These are phyloP conservation scores for Podospora bellae-mahoneyi DNA, from an alignment of 495 filamentous ascomycete species.

Conservation along the genomic window DNA sequence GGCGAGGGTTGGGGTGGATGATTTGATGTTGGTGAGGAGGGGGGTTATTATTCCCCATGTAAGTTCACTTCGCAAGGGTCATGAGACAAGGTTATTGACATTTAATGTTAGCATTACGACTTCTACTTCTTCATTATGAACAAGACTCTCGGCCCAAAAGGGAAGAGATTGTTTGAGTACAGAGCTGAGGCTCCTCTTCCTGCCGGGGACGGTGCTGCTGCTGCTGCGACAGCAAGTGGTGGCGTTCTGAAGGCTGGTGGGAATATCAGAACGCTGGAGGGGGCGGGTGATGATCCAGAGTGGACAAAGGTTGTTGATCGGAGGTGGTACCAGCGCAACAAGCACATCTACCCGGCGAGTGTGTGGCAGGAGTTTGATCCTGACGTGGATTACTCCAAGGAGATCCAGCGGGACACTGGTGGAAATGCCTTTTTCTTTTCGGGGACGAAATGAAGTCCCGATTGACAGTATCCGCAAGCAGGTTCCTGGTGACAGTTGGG, in stretches of 20 bases:
- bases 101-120: slow-evolving; percentile 73
- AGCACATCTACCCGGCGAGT: slow-evolving; percentile 95
- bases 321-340: slow-evolving; percentile 94
- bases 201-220: not conserved
- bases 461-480: not conserved
- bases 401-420: slow-evolving; percentile 74
- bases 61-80: slow-evolving; percentile 37
- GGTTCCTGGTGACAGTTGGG: not conserved
- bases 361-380: slow-evolving; percentile 95
- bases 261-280: slow-evolving; percentile 58
- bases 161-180: slow-evolving; percentile 76
- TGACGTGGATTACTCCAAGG: slow-evolving; percentile 75
- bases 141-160: slow-evolving; percentile 65
- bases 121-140: slow-evolving; percentile 97
- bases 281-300: slow-evolving; percentile 70
- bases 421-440: slow-evolving; percentile 95
- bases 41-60: slow-evolving; percentile 94
- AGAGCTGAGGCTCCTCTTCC: slow-evolving; percentile 44
- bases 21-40: slow-evolving; percentile 88
- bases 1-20: slow-evolving; percentile 93
- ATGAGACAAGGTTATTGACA: not conserved
- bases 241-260: slow-evolving; percentile 35
- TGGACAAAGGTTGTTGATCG: slow-evolving; percentile 94
- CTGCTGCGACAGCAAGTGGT: slow-evolving; percentile 21
- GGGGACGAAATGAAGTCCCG: slow-evolving; percentile 19